phyloP scores from a whole-genome alignment of 352 stramenopile species.

The Pythium sukuiense region DNA sequence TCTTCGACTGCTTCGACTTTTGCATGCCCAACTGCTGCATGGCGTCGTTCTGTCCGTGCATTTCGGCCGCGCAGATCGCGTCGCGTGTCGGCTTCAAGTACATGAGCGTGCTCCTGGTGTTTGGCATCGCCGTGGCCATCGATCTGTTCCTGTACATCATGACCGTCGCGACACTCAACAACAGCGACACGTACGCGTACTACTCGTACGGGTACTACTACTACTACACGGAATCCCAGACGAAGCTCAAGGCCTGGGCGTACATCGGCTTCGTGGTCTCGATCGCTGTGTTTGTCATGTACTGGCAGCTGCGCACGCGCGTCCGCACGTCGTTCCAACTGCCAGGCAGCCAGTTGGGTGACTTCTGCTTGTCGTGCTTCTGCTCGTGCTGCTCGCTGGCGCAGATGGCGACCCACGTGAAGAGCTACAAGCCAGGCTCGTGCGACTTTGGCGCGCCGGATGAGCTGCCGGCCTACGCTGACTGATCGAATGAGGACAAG shows the following conservation, averaged over 20 bases:
- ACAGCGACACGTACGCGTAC: neutral
- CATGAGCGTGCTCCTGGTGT: constrained; percentile 6
- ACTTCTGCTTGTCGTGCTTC: neutral
- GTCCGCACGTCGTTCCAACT: neutral
- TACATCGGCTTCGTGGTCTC: neutral
- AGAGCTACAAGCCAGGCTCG: constrained; percentile 14
- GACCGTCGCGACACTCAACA: neutral
- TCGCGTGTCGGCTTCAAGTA: constrained; percentile 24
- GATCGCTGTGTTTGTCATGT: neutral
- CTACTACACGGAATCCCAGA: neutral
- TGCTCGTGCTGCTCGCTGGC: constrained; percentile 1
- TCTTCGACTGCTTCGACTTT: constrained; percentile 25
- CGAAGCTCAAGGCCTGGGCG: neutral
- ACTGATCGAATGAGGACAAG: neutral
- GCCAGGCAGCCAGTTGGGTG: neutral
- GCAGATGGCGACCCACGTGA: constrained; percentile 15
- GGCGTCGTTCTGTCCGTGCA: constrained; percentile 24
- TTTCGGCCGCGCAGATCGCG: constrained; percentile 23
- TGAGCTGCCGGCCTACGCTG: neutral
- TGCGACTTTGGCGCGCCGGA: constrained; percentile 10
- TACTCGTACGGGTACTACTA: neutral
- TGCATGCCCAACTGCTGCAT: constrained; percentile 30
- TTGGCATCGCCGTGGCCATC: neutral
- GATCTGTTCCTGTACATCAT: neutral
- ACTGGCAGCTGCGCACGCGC: neutral